Base-by-base conservation (phyloP, 345 rosid species). In the Heritiera littoralis region DNA sequence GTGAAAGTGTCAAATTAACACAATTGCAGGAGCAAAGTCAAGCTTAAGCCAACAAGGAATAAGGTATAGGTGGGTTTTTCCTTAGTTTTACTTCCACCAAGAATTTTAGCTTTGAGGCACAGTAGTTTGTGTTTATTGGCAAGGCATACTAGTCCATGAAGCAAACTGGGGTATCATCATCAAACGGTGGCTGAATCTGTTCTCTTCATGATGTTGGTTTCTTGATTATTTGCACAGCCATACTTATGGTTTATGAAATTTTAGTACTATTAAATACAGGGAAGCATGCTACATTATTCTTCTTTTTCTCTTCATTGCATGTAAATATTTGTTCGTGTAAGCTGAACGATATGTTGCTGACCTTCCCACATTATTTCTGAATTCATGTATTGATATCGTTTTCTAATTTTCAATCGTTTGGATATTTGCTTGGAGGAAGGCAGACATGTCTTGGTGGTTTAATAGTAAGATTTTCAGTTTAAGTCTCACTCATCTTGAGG, bases 1-100 rank as follows among this genome's bases (percentile, higher is more conserved):
- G 43, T 71, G 75, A 70, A 70, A 70, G 54, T 4, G 8, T 18
- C 20, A 35, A 51, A 32, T 49, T 8, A 30, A 72, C 60, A 49
- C 28, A 35, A 38, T 13, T 32, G 23, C 51, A 52, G 75, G 14
- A 51, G 61, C 75, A 51, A 51, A 30, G 43, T 20, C 74, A 46
- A 46, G 38, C 40, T 72, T 15, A 28, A 51, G 45, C 45, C 17
- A 9, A 14, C 75, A 30, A 3, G 18, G n/a, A 70, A 48, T 7
- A 38, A 15, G 60, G 28, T 61, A 4, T 5, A 10, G 66, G 17
- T 28, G 43, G 12, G 54, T 4, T 14, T 14, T 13, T 15, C 15
- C 75, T 52, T 30, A 4, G 28, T 72, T 72, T 9, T 54, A 32
- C 75, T 72, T 69, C 55, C 32, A 48, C 74, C 18, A 23, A 20